phyloP scores from a whole-genome alignment of 1,139 yeast species.

The Wickerhamomyces sp. region DNA sequence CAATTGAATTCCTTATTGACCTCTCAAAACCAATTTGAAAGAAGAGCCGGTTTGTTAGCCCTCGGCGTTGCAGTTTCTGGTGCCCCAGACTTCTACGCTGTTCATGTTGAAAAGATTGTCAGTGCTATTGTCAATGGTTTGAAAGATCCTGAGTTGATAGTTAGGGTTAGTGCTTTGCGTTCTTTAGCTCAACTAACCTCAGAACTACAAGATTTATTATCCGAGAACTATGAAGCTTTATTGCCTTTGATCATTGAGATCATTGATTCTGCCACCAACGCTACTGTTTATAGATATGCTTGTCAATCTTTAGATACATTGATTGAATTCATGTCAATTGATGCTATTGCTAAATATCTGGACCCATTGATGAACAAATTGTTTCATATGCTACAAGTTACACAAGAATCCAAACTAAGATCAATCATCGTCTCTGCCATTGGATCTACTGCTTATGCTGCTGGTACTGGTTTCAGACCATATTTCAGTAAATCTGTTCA shows the following conservation, averaged over 20 bases:
- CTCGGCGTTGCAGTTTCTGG: constrained; percentile 85
- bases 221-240: constrained; percentile 75
- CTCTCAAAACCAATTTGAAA: constrained; percentile 66
- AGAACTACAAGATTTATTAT: constrained; percentile 80
- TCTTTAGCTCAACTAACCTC: constrained; percentile 73
- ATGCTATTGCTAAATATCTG: constrained; percentile 75
- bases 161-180: constrained; percentile 82
- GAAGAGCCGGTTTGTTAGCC: constrained; percentile 83
- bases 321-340: constrained; percentile 86
- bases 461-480: constrained; percentile 84
- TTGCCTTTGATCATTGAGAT: constrained; percentile 83
- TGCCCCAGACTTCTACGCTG: constrained; percentile 86
- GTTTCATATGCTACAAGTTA: constrained; percentile 69
- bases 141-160: constrained; percentile 71
- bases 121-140: constrained; percentile 74
- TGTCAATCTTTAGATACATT: constrained; percentile 88
- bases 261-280: constrained; percentile 80
- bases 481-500: constrained; percentile 79
- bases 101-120: constrained; percentile 68
- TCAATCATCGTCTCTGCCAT: constrained; percentile 91
- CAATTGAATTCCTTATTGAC: constrained; percentile 57
- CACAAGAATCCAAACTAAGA: constrained; percentile 62
- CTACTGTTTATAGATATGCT: constrained; percentile 85
- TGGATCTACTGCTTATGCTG: constrained; percentile 95
- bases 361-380: constrained; percentile 89